Percentiles rank a stretch among this genome's conserved stretches.
phyloP scores from a whole-genome alignment of 176 grass and related monocot species.

The Rhynchospora tenuis region DNA sequence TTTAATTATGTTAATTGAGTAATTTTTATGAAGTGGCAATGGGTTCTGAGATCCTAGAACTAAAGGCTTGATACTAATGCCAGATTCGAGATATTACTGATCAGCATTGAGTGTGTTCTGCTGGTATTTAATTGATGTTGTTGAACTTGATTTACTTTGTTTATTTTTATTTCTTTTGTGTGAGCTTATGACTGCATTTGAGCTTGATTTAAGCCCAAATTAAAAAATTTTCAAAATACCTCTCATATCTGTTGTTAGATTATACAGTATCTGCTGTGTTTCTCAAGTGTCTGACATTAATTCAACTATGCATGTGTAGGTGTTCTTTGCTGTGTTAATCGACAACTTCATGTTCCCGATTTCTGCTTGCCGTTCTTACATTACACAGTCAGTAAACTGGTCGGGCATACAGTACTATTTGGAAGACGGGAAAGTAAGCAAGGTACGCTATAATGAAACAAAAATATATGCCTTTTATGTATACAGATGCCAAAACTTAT shows the following conservation, averaged over 20 bases:
- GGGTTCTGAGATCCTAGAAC: neutral
- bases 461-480: constrained; percentile 1
- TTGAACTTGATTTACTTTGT: neutral
- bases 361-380: constrained; percentile 64
- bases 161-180: neutral
- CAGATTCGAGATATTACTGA: neutral
- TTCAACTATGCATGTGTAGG: constrained; percentile 34
- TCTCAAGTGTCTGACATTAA: constrained; percentile 16
- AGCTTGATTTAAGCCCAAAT: neutral
- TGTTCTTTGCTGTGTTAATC: constrained; percentile 86
- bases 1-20: constrained; percentile 8
- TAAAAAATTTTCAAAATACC: neutral
- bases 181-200: neutral
- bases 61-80: neutral
- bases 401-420: constrained; percentile 89
- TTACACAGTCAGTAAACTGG: constrained; percentile 93
- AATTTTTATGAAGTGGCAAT: neutral
- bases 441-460: constrained; percentile 38
- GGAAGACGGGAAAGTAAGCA: constrained; percentile 89
- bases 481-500: neutral
- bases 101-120: neutral
- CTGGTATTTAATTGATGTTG: neutral
- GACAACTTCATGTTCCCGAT: constrained; percentile 92
- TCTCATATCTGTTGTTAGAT: neutral
- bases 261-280: neutral